A percentile compares a stretch with the other conserved stretches of the same genome.
These are phyloP conservation scores for Eucalyptus pauciflora DNA, from an alignment of 345 rosid species.

Conservation along the genomic window DNA sequence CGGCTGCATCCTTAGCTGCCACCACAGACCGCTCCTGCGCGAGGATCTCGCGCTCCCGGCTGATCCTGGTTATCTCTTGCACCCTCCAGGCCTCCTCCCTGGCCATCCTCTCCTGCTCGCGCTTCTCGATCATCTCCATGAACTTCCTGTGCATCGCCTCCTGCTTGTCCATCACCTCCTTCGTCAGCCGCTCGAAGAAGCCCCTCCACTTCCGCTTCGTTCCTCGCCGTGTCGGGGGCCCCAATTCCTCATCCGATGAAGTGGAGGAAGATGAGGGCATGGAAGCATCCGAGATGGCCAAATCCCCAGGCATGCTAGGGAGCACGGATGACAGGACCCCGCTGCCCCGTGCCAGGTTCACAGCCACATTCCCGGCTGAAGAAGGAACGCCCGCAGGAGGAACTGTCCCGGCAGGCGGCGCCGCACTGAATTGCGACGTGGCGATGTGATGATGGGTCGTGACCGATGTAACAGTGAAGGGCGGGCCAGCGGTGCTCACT, in stretches of 20 bases:
- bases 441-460: not conserved
- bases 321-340: not conserved
- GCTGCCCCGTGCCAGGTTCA: not conserved
- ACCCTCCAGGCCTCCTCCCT: slow-evolving; percentile 81
- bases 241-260: not conserved
- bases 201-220: slow-evolving; percentile 55
- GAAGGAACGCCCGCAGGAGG: slow-evolving; percentile 9
- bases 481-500: not conserved
- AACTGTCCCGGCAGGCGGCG: not conserved
- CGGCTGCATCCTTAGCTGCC: slow-evolving; percentile 63
- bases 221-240: not conserved
- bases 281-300: not conserved
- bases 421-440: not conserved
- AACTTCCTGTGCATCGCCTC: slow-evolving; percentile 70
- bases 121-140: slow-evolving; percentile 61
- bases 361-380: not conserved
- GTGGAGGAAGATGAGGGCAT: not conserved
- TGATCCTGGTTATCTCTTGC: slow-evolving; percentile 61
- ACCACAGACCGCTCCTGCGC: slow-evolving; percentile 67
- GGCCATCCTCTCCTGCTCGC: slow-evolving; percentile 48
- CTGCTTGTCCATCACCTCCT: slow-evolving; percentile 55
- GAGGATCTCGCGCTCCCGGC: slow-evolving; percentile 50
- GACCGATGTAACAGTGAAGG: not conserved
- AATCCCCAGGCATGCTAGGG: not conserved
- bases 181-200: slow-evolving; percentile 55